Evolutionary conservation across 148 eudicot genomes (phyloP), one percentile per base, ranked within the genome.

Genomic region (Limonium bicolor): DNA sequence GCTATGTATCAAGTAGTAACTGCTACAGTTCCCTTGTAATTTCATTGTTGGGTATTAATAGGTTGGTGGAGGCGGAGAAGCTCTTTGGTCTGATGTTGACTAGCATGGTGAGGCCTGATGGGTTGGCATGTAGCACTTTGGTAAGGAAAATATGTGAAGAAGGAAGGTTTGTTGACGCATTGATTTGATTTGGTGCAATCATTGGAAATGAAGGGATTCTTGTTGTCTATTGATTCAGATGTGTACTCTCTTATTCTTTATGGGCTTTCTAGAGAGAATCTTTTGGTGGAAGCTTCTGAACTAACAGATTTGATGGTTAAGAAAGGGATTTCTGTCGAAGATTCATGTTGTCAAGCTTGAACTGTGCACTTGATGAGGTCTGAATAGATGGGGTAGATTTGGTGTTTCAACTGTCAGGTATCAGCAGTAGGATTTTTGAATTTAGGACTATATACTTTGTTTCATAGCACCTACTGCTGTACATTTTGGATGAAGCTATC

Each of bases 21-120:
- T 78, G 88, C 36, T 72, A 83, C 60, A 80, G 72, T 37, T 65
- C 73, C 39, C 74, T 83, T 47, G 74, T 80, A 27, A 36, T 70
- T 16, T 55, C 74, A 21, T 52, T 88, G 29, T 48, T 60, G 42
- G 51, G 78, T 65, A 49, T 59, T 31, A 55, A 61, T 41, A 66
- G 74, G 31, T 11, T 71, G 4, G 62, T 54, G 46, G 86, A 77
- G 53, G 82, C 77, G 3, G 74, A 79, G 50, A 65, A 76, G 62
- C 51, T 80, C 27, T 83, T 80, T 26, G 61, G 42, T 61, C 67
- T 53, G 73, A 80, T 83, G 94, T 29, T 82, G 29, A 60, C 47
- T 31, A 64, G 59, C 61, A 67, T 31, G 8, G 21, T 80, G 37
- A 77, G 56, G 59, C 94, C 92, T 45, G 70, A 69, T 63, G 70